Percentiles rank a stretch among this genome's conserved stretches.
Evolutionary conservation across 768 basidiomycete genomes (phyloP).

Genomic region (Boletus insuetus): DNA sequence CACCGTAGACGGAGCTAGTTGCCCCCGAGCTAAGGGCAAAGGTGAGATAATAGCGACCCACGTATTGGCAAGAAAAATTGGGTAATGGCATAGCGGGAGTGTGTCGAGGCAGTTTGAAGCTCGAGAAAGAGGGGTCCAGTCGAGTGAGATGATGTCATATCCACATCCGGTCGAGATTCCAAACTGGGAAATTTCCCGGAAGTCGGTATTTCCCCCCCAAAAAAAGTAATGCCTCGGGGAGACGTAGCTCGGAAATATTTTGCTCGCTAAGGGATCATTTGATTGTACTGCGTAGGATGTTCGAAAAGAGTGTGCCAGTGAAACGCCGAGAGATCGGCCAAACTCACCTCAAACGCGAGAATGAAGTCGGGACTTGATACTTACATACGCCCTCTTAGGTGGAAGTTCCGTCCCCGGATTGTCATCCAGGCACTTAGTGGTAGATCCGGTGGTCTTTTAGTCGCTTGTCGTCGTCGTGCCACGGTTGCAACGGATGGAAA

Average conservation of each 20-base stretch:
- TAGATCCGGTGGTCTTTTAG: no score
- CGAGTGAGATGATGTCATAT: constrained; percentile 5
- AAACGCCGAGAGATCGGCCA: no score
- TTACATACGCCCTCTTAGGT: no score
- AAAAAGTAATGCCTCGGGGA: not conserved
- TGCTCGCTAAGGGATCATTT: no score
- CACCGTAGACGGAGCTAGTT: constrained; percentile 77
- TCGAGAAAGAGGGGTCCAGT: not conserved
- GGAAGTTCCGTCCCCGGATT: no score
- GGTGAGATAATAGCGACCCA: constrained; percentile 62
- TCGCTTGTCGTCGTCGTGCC: not conserved
- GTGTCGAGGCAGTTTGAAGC: no score
- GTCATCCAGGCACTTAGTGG: no score
- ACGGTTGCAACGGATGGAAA: not conserved
- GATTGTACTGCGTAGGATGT: no score
- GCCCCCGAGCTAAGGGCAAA: constrained; percentile 68
- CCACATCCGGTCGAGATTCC: not conserved
- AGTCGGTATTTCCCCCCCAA: not conserved
- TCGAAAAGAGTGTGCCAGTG: no score
- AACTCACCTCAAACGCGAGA: no score
- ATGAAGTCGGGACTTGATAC: no score
- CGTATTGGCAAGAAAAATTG: constrained; percentile 46
- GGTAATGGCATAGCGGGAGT: constrained; percentile 32
- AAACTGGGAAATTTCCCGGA: constrained; percentile 1
- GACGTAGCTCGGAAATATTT: not conserved